Evolutionary conservation across 2,329 filamentous ascomycete genomes (phyloP).

Genomic region (Monosporascus sp.): DNA sequence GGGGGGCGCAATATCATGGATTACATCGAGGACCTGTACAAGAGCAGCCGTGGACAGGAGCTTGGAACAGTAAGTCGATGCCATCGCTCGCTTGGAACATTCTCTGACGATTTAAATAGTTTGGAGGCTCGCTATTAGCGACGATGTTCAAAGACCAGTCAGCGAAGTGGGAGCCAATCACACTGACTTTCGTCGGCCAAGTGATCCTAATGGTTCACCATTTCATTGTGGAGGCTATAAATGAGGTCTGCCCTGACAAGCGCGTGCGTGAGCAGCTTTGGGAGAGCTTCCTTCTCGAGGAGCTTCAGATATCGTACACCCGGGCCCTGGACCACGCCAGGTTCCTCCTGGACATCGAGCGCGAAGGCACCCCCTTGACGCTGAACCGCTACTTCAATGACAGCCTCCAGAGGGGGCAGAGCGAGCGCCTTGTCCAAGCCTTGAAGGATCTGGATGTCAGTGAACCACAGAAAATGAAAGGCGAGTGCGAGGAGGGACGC

Average conservation of each 20-base stretch:
- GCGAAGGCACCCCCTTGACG: conserved; percentile 37
- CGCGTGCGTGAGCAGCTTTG: conserved; percentile 34
- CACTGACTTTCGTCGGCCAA: conserved; percentile 38
- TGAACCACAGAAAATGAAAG: conserved; percentile 3
- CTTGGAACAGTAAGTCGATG: conserved; percentile 30
- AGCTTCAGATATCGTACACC: conserved; percentile 36
- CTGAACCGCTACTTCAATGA: conserved; percentile 46
- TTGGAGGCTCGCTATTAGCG: conserved; percentile 24
- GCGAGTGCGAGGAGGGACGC: conserved; percentile 6
- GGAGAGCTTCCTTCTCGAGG: conserved; percentile 33
- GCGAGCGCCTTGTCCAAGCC: conserved; percentile 12
- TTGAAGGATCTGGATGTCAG: conserved; percentile 12
- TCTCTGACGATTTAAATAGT: conserved; percentile 9
- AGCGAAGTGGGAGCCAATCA: conserved; percentile 39
- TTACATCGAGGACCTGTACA: conserved; percentile 40
- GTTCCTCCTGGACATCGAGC: conserved; percentile 47
- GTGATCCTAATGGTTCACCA: conserved; percentile 37
- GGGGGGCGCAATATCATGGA: conserved; percentile 31
- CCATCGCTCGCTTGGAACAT: neutral
- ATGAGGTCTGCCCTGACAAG: conserved; percentile 35
- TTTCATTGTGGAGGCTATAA: conserved; percentile 38
- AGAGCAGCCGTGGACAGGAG: conserved; percentile 35
- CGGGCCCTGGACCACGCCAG: conserved; percentile 37
- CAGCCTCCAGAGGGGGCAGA: conserved; percentile 22
- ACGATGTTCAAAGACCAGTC: conserved; percentile 45